Base-by-base conservation (phyloP, 257 asterid species). In the Solanum appendiculatum region DNA sequence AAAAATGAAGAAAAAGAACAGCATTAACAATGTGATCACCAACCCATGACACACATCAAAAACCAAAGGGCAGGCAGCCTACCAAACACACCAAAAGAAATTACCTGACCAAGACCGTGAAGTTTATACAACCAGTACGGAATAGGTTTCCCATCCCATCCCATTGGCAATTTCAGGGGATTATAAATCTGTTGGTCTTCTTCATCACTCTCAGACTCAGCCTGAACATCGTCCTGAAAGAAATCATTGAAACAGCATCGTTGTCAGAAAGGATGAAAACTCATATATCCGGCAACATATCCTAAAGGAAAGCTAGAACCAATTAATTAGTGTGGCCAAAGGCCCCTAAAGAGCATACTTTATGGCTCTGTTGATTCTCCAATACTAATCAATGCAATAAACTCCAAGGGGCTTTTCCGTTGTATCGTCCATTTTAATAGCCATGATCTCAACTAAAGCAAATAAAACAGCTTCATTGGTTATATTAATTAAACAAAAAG, bases 41-140 rank as follows among this genome's bases (percentile, higher is more conserved):
- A 56, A 56, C 40, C 63, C 25, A 15, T 42, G 54, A 77, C 60
- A 77, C 16, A 42, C 39, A 44, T 42, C 39, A 42, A 44, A 77
- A 42, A 69, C 1, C 36, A 75, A 75, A 40, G n/a, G n/a, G 58
- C 36, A 75, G 83, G 58, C 58, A 75, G 56, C 58, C 37, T 8
- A 44, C 40, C 20, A 29, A 36, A 44, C 70, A 85, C 82, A 34
- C 83, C 13, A 72, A 66, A 66, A 29, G n/a, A 85, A 85, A 39
- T 87, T 94, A 97, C 99, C 99, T 97, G 99, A 82, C 99, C 98
- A 92, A 97, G 98, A 75, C 99, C 99, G 86, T 97, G 99, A 92
- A 97, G 98, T 90, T 97, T 97, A 91, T 96, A 96, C 88, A 97
- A 89, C 99, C 99, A 97, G 92, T 97, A 97, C 80, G 99, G 99